Evolutionary conservation across 495 filamentous ascomycete species (phyloP).

Genomic region (Neurospora sp.): DNA sequence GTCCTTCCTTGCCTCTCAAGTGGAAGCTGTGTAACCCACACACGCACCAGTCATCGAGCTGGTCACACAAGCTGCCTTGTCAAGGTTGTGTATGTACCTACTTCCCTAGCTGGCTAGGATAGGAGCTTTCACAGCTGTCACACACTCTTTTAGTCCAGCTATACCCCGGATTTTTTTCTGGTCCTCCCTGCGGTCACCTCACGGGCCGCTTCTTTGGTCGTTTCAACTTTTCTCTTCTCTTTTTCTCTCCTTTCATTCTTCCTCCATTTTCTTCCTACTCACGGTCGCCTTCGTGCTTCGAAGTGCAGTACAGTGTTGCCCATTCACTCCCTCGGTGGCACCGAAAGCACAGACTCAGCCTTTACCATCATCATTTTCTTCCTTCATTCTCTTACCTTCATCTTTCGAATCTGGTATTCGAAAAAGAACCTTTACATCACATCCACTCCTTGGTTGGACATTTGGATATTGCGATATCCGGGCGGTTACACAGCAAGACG

Average conservation of each 20-base stretch:
- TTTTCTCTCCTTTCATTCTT: not conserved
- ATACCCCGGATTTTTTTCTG: not conserved
- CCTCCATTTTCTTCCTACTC: too few relatives aligned
- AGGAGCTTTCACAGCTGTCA: conserved; percentile 1
- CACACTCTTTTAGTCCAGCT: not conserved
- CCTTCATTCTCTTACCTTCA: not conserved
- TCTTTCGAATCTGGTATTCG: not conserved
- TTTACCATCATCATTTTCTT: not conserved
- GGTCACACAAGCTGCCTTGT: not conserved
- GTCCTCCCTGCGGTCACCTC: not conserved
- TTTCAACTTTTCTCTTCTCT: not conserved
- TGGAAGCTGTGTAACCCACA: not conserved
- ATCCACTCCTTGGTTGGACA: not conserved
- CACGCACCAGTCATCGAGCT: not conserved
- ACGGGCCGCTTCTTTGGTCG: not conserved
- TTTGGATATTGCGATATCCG: not conserved
- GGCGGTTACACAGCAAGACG: not conserved
- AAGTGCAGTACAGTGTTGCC: too few relatives aligned
- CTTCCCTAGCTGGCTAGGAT: not conserved
- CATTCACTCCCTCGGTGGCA: not conserved
- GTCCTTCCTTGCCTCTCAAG: not conserved
- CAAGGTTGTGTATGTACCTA: too few relatives aligned
- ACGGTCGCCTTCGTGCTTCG: too few relatives aligned
- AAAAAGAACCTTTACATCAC: not conserved
- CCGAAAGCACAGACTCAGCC: not conserved